phyloP scores from a whole-genome alignment of 108 stramenopile species.

The Stephanodiscus minutulus region DNA sequence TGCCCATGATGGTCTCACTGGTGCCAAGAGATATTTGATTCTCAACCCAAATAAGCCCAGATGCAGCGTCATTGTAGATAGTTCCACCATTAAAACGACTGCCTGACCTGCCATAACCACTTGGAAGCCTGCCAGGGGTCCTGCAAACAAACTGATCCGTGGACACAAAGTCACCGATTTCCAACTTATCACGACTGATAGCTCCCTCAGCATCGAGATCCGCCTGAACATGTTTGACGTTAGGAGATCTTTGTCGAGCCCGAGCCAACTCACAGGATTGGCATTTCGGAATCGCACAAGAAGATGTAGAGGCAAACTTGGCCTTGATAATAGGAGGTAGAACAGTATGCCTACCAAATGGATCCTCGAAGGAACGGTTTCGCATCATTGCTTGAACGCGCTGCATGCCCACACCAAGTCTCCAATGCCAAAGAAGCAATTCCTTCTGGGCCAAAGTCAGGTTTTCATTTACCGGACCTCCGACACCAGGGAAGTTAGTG shows the following conservation, averaged over 20 bases:
- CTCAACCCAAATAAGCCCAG: slow-evolving; percentile 6
- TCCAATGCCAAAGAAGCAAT: slow-evolving; percentile 41
- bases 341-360: background rate
- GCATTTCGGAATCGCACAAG: background rate
- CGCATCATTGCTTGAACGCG: slow-evolving; percentile 2
- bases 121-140: slow-evolving; percentile 27
- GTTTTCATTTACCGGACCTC: slow-evolving; percentile 26
- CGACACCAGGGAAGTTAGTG: background rate
- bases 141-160: slow-evolving; percentile 3
- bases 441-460: slow-evolving; percentile 40
- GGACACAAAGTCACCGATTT: slow-evolving; percentile 3
- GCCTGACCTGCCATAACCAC: slow-evolving; percentile 27
- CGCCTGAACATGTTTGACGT: background rate
- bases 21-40: slow-evolving; percentile 34
- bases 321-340: slow-evolving; percentile 6
- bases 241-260: background rate
- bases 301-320: background rate
- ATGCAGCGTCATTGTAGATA: slow-evolving; percentile 18
- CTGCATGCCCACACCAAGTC: slow-evolving; percentile 11
- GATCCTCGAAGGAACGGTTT: background rate
- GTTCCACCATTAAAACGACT: slow-evolving; percentile 28
- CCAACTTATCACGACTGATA: background rate
- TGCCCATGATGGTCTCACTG: slow-evolving; percentile 29
- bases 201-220: background rate
- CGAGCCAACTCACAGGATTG: background rate